Evolutionary conservation across 352 stramenopile genomes (phyloP).

Genomic region (Poterioochromonas sp.): DNA sequence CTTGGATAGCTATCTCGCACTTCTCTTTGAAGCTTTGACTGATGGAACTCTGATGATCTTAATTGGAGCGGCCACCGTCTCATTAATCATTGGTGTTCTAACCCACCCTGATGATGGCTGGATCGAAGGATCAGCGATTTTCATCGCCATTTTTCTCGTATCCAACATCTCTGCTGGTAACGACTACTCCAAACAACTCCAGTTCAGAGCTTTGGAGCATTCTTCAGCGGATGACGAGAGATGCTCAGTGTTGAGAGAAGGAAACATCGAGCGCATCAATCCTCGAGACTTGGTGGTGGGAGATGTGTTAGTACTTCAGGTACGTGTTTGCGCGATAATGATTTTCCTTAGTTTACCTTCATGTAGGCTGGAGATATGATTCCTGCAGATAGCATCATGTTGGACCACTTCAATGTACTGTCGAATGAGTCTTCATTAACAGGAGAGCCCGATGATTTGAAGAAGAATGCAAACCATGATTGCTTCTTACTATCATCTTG

Average conservation of each 20-base stretch:
- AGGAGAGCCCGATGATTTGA: conserved; percentile 70
- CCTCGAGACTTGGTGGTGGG: conserved; percentile 67
- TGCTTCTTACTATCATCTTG: conserved; percentile 56
- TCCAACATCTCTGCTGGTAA: conserved; percentile 69
- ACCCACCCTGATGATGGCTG: conserved; percentile 50
- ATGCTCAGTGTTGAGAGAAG: conserved; percentile 34
- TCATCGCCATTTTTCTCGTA: conserved; percentile 72
- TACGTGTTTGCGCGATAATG: neutral
- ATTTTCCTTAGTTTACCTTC: neutral
- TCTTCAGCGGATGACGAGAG: conserved; percentile 40
- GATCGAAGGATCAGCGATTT: conserved; percentile 76
- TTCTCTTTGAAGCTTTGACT: conserved; percentile 76
- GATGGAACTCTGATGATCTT: conserved; percentile 78
- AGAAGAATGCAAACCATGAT: conserved; percentile 59
- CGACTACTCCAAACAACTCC: conserved; percentile 77
- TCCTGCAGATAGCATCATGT: conserved; percentile 70
- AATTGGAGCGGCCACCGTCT: conserved; percentile 65
- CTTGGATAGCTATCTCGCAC: conserved; percentile 34
- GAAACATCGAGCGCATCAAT: conserved; percentile 38
- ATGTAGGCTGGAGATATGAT: conserved; percentile 65
- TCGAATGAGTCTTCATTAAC: conserved; percentile 77
- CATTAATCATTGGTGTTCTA: conserved; percentile 53
- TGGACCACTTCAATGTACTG: conserved; percentile 68
- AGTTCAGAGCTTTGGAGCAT: conserved; percentile 66
- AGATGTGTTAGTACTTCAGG: conserved; percentile 62